Evolutionary conservation across 768 basidiomycete genomes (phyloP).

Genomic region (Trametes cinnabarina): DNA sequence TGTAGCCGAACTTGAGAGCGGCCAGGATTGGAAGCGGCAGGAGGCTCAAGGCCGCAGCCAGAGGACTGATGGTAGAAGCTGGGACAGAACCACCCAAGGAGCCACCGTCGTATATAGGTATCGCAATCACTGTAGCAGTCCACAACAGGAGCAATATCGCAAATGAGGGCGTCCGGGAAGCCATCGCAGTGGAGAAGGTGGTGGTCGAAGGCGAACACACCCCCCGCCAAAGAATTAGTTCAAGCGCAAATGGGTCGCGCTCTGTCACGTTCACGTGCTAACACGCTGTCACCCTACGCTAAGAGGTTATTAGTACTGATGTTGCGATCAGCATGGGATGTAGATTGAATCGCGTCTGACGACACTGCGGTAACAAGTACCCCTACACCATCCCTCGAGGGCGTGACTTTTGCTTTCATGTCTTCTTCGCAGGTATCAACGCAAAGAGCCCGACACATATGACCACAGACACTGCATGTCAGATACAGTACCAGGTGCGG

Average conservation of each 20-base stretch:
- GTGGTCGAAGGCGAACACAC: background rate
- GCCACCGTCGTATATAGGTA: background rate
- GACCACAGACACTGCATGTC: no score
- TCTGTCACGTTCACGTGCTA: background rate
- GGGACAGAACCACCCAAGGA: background rate
- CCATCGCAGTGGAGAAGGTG: background rate
- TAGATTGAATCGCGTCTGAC: no score
- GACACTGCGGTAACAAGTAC: no score
- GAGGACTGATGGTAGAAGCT: background rate
- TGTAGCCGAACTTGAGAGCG: conserved; percentile 21
- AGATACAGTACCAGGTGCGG: no score
- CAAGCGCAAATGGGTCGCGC: background rate
- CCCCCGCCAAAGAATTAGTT: background rate
- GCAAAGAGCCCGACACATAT: no score
- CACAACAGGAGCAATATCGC: background rate
- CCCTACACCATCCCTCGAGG: no score
- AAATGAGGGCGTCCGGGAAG: no score
- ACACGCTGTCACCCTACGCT: background rate
- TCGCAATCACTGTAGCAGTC: background rate
- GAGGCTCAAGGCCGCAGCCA: conserved; percentile 15
- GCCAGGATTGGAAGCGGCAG: conserved; percentile 23
- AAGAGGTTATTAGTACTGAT: no score
- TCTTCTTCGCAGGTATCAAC: no score
- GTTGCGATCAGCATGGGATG: no score
- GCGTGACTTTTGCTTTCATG: no score